Percentiles rank a stretch among this genome's conserved stretches.
These are phyloP conservation scores for Sanguinoderma infundibulare DNA, from an alignment of 1,284 basidiomycete species.

Conservation along the genomic window DNA sequence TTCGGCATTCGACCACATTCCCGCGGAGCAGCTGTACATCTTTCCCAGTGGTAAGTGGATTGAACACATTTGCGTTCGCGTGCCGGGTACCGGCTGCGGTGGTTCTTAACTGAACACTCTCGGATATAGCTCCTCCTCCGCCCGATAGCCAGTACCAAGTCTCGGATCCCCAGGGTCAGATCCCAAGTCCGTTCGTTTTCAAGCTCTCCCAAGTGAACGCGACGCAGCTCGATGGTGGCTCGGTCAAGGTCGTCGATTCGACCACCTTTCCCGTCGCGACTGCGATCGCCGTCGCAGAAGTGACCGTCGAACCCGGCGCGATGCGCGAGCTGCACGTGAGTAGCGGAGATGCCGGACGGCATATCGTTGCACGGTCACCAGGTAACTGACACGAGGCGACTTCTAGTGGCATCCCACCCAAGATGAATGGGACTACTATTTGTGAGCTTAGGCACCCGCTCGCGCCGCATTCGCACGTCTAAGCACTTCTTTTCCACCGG, in stretches of 20 bases:
- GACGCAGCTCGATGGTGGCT: conserved; percentile 60
- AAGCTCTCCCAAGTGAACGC: conserved; percentile 54
- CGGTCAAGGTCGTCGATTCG: conserved; percentile 68
- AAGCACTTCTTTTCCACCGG: not conserved
- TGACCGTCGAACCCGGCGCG: conserved; percentile 70
- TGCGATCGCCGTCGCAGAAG: conserved; percentile 69
- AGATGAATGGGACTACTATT: conserved; percentile 67
- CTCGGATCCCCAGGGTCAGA: conserved; percentile 53
- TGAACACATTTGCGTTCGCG: not conserved
- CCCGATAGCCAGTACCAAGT: conserved; percentile 44
- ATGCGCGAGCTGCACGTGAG: conserved; percentile 45
- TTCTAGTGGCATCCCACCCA: conserved; percentile 76
- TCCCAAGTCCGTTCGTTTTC: conserved; percentile 58
- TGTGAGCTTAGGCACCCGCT: conserved; percentile 33
- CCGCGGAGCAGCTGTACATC: conserved; percentile 41
- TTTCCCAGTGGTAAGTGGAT: conserved; percentile 35
- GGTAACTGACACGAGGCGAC: not conserved
- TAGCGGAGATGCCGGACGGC: not conserved
- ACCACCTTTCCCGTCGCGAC: conserved; percentile 54
- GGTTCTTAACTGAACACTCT: not conserved
- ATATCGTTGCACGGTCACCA: not conserved
- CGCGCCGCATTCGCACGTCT: not conserved
- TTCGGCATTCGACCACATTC: conserved; percentile 40
- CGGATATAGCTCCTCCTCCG: conserved; percentile 39
- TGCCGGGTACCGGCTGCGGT: not conserved